Base-by-base conservation (phyloP, 805 yeast genomes). In the Candida insectorum region DNA sequence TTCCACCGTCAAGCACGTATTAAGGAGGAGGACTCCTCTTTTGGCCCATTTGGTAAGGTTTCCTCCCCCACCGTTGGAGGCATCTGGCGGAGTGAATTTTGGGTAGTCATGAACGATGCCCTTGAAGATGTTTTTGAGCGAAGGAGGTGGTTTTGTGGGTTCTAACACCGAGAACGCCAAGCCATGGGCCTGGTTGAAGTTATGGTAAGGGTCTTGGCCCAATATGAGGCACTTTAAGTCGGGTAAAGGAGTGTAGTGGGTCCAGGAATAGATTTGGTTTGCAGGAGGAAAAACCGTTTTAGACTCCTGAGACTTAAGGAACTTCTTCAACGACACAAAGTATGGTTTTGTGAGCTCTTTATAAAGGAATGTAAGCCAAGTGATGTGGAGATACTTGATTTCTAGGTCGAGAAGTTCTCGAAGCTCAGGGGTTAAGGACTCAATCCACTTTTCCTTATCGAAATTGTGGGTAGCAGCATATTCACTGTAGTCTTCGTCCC, bases 121-220 rank as follows among this genome's bases (percentile, higher is more conserved):
- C 51, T 87, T 91, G 65, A 81, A 93, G 36, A 93, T 93, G 53
- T 93, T 93, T 30, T 75, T 68, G 37, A 93, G 65, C 2, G 96
- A 87, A 0, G 98, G 97, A 2, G 93, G 83, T 2, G 78, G 77
- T 1, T 87, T 80, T 1, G 74, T 67, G 1, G 96, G 95, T 20
- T 84, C 82, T 36, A 77, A 71, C 1, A 93, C 97, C 14, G 94
- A 84, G 48, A 93, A 93, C 3, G 98, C 97, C 18, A 93, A 63
- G 0, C 98, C 98, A 52, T 93, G 98, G 0, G 98, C 98, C 57
- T 93, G 98, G 54, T 85, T 84, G 47, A 60, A 59, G 55, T 88
- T 87, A 58, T 93, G 98, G 55, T 93, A 93, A 0, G 98, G 98
- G 55, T 93, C 98, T 56, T 93, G 98, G 1, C 98, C 98, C 28